Conservation (phyloP, 78 protist genomes). For the Anaeramoeba ignava region DNA sequence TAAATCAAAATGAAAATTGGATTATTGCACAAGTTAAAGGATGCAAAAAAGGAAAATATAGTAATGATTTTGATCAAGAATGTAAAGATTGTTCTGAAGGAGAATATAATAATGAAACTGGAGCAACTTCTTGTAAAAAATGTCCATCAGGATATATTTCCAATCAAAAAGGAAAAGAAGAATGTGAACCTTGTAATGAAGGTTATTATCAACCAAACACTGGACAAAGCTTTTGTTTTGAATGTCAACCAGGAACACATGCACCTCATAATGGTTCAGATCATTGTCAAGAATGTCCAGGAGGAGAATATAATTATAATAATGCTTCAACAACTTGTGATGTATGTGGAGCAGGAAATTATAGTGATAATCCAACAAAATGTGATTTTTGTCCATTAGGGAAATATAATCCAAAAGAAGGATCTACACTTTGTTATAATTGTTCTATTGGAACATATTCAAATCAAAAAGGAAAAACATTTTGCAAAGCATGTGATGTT, state of each 20-base stretch:
- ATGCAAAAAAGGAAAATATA: too few relatives aligned
- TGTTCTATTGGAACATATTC: background rate
- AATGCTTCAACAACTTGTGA: background rate
- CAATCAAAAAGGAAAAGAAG: too few relatives aligned
- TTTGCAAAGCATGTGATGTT: background rate
- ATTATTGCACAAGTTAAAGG: too few relatives aligned
- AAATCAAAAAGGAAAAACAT: background rate
- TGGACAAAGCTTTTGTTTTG: background rate
- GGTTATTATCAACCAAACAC: background rate
- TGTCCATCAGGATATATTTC: too few relatives aligned
- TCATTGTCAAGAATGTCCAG: background rate
- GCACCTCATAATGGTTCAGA: background rate
- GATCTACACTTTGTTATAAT: background rate
- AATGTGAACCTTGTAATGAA: too few relatives aligned
- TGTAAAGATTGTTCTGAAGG: background rate
- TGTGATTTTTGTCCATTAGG: background rate
- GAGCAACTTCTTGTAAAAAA: background rate
- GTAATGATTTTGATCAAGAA: too few relatives aligned
- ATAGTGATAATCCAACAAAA: background rate
- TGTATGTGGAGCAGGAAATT: background rate
- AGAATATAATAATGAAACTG: background rate
- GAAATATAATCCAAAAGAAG: background rate
- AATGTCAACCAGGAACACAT: background rate
- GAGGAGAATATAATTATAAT: background rate
- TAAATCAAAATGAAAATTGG: too few relatives aligned